Conservation (phyloP, 2,329 filamentous ascomycete genomes). For the Exophiala sp. region DNA sequence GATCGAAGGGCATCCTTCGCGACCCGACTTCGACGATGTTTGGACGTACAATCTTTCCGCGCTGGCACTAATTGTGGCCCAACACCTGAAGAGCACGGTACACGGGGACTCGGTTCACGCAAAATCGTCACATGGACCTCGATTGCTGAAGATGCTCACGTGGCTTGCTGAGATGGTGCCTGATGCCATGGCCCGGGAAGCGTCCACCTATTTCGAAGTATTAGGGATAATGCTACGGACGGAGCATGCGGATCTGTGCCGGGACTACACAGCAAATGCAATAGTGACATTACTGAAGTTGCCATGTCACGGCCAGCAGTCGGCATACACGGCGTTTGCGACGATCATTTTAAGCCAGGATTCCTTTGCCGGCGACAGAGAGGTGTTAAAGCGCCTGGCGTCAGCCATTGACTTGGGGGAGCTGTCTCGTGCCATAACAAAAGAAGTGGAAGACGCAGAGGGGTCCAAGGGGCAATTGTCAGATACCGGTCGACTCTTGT, state of each 20-base stretch:
- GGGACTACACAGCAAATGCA: slow-evolving; percentile 1
- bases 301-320: slow-evolving; percentile 1
- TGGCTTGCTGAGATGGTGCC: slow-evolving; percentile 41
- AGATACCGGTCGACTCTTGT: slow-evolving; percentile 44
- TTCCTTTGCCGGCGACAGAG: slow-evolving; percentile 9
- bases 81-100: slow-evolving; percentile 17
- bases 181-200: slow-evolving; percentile 27
- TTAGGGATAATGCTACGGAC: slow-evolving; percentile 8
- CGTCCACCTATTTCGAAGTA: slow-evolving; percentile 14
- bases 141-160: slow-evolving; percentile 15
- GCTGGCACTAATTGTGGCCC: slow-evolving; percentile 13
- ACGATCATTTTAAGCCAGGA: slow-evolving; percentile 12
- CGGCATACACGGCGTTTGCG: slow-evolving; percentile 16
- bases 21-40: slow-evolving; percentile 6
- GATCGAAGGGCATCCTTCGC: not conserved
- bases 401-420: slow-evolving; percentile 8
- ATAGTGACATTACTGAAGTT: slow-evolving; percentile 15
- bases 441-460: slow-evolving; percentile 20
- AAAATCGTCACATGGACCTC: slow-evolving; percentile 9
- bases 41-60: slow-evolving; percentile 10
- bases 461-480: slow-evolving; percentile 36
- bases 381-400: slow-evolving; percentile 8
- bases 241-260: slow-evolving; percentile 7
- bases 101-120: not conserved
- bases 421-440: slow-evolving; percentile 10